phyloP scores from a whole-genome alignment of 1,284 basidiomycete species.

The Agroathelia rolfsii region DNA sequence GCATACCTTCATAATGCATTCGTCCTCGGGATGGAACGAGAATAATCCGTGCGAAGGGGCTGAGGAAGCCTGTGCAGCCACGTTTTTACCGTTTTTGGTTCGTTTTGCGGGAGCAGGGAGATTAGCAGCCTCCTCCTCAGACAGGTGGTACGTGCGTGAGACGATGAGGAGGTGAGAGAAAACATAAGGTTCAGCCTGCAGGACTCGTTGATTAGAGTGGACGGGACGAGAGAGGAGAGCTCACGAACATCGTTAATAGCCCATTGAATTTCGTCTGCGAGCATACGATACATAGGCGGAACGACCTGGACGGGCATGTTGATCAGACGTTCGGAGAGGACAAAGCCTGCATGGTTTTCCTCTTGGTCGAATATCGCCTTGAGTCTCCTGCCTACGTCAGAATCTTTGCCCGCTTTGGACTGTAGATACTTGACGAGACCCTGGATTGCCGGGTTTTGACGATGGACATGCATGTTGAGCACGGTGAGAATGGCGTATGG shows the following conservation, averaged over 20 bases:
- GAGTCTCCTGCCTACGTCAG: slow-evolving; percentile 41
- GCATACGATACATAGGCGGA: slow-evolving; percentile 84
- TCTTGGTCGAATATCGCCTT: slow-evolving; percentile 34
- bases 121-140: slow-evolving; percentile 30
- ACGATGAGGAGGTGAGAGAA: slow-evolving; percentile 69
- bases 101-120: slow-evolving; percentile 28
- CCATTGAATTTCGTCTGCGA: slow-evolving; percentile 69
- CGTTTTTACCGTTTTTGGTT: slow-evolving; percentile 25
- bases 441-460: slow-evolving; percentile 66
- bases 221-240: slow-evolving; percentile 1
- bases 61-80: slow-evolving; percentile 14
- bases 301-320: slow-evolving; percentile 91
- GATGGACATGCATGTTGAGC: slow-evolving; percentile 69
- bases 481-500: slow-evolving; percentile 81
- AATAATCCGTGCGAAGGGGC: slow-evolving; percentile 42
- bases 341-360: slow-evolving; percentile 58
- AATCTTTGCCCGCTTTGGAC: slow-evolving; percentile 35
- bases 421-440: slow-evolving; percentile 65
- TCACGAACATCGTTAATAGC: slow-evolving; percentile 52
- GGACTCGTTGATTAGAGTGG: slow-evolving; percentile 1
- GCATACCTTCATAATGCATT: slow-evolving; percentile 56
- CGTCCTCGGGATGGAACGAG: slow-evolving; percentile 83
- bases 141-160: slow-evolving; percentile 64
- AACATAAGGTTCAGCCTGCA: slow-evolving; percentile 54
- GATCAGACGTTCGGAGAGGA: slow-evolving; percentile 79